Conservation (phyloP, 352 stramenopile species). For the Globisporangium solare region DNA sequence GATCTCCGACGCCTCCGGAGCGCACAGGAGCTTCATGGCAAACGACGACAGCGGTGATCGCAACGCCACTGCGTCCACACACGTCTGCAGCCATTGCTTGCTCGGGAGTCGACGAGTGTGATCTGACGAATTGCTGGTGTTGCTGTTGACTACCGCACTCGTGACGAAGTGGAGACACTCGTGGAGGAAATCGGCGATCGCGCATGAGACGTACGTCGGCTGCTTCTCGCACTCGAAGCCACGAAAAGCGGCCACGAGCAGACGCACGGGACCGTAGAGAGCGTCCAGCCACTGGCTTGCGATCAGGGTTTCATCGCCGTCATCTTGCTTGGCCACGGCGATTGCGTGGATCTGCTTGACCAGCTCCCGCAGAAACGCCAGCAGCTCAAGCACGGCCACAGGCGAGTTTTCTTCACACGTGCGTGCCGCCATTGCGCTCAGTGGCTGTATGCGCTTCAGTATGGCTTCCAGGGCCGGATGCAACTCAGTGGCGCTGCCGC, state of each 20-base stretch:
- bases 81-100: slow-evolving; percentile 21
- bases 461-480: slow-evolving; percentile 1
- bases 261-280: slow-evolving; percentile 17
- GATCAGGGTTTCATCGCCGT: not conserved
- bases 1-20: slow-evolving; percentile 9
- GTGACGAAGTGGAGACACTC: slow-evolving; percentile 23
- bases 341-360: slow-evolving; percentile 12
- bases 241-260: slow-evolving; percentile 16
- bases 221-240: slow-evolving; percentile 21
- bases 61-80: slow-evolving; percentile 15
- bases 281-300: not conserved
- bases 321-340: not conserved
- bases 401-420: no score
- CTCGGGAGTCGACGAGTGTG: no score
- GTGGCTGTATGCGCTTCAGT: not conserved
- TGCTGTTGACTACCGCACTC: not conserved
- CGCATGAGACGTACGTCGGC: slow-evolving; percentile 44
- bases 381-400: slow-evolving; percentile 2
- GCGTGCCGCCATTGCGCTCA: not conserved
- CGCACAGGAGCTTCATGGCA: slow-evolving; percentile 24
- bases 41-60: slow-evolving; percentile 23
- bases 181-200: slow-evolving; percentile 27
- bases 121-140: not conserved
- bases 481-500: not conserved
- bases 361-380: slow-evolving; percentile 31